Base-by-base conservation (phyloP, 352 stramenopile species). In the Phytophthora foliorum region DNA sequence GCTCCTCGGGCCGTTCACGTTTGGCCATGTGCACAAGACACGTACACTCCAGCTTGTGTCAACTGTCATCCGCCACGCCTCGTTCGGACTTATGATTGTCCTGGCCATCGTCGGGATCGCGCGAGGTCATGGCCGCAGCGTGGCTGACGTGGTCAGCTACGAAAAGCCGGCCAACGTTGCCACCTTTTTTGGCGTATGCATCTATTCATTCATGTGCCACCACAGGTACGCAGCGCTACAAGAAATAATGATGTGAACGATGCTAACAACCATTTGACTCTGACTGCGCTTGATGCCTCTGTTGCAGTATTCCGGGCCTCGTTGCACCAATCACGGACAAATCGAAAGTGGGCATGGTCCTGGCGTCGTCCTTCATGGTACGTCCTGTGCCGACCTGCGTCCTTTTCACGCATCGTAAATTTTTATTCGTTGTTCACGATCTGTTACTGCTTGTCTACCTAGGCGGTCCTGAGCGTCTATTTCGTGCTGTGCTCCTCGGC, bases 191-290 rank as follows among this genome's bases (percentile, higher is more conserved):
- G 89, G 89, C 34, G 86, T 94, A 19, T 94, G 84, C 72, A 96
- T 96, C 60, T 96, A 96, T 67, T 95, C 89, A 32, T 96, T 96
- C 82, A 96, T 96, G 89, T 96, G 89, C 66, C 89, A 96, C 62
- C 89, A 96, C 80, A 95, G 87, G 87, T 94, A 70, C 13, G 27
- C 13, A 24, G 21, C 11, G 9, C 21, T 49, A 17, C 14, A 53
- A 13, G 17, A 9, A 32, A 34, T 14, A 48, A 31, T 44, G 16
- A 19, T 13, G 2, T 50, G 14, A 19, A 9, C 13, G 10, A 34
- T 41, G 21, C 46, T 66, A 46, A 60, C 22, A 21, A 25, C 13
- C 9, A 27, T 16, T 24, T 46, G 13, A 25, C 6, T 55, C 27
- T 59, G 8, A 16, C 14, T 49, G 21, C 0, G 1, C 5, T 29